These are phyloP conservation scores for Malassezia equina DNA, from an alignment of 1,284 basidiomycete genomes.

Conservation along the genomic window DNA sequence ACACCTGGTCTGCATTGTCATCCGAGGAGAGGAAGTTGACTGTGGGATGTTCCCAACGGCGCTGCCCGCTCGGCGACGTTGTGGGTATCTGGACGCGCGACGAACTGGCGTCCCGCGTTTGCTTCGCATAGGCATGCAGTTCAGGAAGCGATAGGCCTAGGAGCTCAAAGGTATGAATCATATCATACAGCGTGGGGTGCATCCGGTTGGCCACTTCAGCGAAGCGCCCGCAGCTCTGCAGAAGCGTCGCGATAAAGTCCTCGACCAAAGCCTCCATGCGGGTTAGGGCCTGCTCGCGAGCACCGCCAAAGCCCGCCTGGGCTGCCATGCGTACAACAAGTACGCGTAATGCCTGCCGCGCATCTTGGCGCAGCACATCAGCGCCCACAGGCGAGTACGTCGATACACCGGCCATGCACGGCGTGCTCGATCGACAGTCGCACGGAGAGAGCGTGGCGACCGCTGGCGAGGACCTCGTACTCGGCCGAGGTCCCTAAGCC, in stretches of 20 bases:
- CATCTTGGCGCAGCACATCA: conserved; percentile 16
- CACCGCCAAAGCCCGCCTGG: conserved; percentile 20
- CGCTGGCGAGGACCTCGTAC: not conserved
- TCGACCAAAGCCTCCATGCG: conserved; percentile 9
- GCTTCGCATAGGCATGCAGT: conserved; percentile 9
- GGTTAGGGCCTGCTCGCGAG: not conserved
- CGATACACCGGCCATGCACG: conserved; percentile 14
- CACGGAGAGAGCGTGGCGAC: not conserved
- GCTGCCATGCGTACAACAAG: conserved; percentile 22
- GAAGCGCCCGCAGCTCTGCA: conserved; percentile 13
- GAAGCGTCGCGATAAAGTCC: conserved; percentile 5
- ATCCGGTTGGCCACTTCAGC: conserved; percentile 19
- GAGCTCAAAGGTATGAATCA: conserved; percentile 25
- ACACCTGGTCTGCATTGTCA: conserved; percentile 20
- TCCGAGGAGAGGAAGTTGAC: conserved; percentile 25
- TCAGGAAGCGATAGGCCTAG: conserved; percentile 22
- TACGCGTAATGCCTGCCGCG: conserved; percentile 14
- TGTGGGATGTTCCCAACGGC: conserved; percentile 14
- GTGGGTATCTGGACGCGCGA: not conserved
- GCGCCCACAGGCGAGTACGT: conserved; percentile 4
- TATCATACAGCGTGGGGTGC: conserved; percentile 21
- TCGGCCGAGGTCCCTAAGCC: not conserved
- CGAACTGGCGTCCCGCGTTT: not conserved
- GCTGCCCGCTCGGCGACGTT: not conserved
- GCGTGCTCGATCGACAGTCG: not conserved